Base-by-base conservation (phyloP, 805 yeast species). In the Starmerella etchellsii region DNA sequence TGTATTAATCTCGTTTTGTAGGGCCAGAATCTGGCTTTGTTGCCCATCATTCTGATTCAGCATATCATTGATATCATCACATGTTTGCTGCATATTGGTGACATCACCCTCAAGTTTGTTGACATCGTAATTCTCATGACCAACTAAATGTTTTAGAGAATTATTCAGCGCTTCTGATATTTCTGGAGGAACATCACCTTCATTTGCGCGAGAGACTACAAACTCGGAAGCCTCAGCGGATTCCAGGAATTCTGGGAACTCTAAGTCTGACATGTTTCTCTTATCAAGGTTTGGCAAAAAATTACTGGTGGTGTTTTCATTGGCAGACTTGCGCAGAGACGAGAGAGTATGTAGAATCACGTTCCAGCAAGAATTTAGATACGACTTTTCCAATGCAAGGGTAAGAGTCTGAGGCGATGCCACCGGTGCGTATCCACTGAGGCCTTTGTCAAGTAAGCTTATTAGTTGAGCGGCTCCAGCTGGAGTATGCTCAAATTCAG, bases 181-280 rank as follows among this genome's bases (percentile, higher is more conserved):
- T 13, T 10, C 21, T 6, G 24, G 32, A 18, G 20, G 22, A 14
- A 29, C 4, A n/a, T 26, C 22, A 15, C 27, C 25, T 21, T 22
- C 10, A 9, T 30, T 4, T 13, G 5, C 32, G 19, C 3, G 27
- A 5, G 13, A 27, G 31, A 36, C 24, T 8, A 16, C 18, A 15
- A 26, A 37, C 31, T 34, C 34, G 29, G 26, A 23, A 18, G 16
- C 8, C 23, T 18, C 21, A n/a, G 40, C 40, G 21, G 8, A 31
- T 19, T 37, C 40, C 14, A 30, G n/a, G 16, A 28, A 37, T 13
- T 30, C 14, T 23, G 27, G 33, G 34, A 21, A 37, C 23, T 16
- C 19, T 24, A 37, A 16, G 28, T 15, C 11, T 3, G 14, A 11
- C 4, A 30, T 21, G 21, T 30, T 21, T 15, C 15, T 7, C 6